Base-by-base conservation (phyloP, 306 rosid species). In the Erythrophleum fordii region DNA sequence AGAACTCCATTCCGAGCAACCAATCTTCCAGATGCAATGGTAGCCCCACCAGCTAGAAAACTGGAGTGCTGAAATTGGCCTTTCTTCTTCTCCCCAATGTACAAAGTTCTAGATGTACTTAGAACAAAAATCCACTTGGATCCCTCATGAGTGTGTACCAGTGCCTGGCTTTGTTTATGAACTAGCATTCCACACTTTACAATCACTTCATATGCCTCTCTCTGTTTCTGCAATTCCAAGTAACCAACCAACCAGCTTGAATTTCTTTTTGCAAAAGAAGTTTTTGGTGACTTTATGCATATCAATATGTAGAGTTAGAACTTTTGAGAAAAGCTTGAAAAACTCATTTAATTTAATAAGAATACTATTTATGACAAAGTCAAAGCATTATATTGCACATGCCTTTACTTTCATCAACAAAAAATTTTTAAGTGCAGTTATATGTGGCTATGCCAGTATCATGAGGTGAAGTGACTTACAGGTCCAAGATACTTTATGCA, bases 41-140 rank as follows among this genome's bases (percentile, higher is more conserved):
- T 91, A 73, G 94, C 92, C 17, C 88, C 98, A 26, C 98, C 98
- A 20, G 98, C 86, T 16, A 95, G 83, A 72, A 95, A 95, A 79
- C 95, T 91, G 0, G 98, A 95, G 82, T 95, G 98, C 41, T 95
- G 98, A 78, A 95, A 95, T 25, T 55, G 76, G 22, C 98, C 98
- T 81, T 89, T 95, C 16, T 69, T 81, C 84, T 95, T 95, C 82
- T 90, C 78, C 31, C 90, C 97, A 23, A 91, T 85, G 39, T 92
- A 95, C 75, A 95, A 39, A 67, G 18, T 69, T 73, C 88, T 85
- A 0, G 92, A 82, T 44, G 97, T 64, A 73, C 97, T 87, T 9
- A 95, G 93, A 44, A 95, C 95, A 75, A 95, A 95, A 48, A 95
- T 95, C 98, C 98, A 95, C 86, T 91, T 95, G 0, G 89, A 72